Evolutionary conservation across 176 grass and related monocot species (phyloP).

Genomic region (Lolium perenne): DNA sequence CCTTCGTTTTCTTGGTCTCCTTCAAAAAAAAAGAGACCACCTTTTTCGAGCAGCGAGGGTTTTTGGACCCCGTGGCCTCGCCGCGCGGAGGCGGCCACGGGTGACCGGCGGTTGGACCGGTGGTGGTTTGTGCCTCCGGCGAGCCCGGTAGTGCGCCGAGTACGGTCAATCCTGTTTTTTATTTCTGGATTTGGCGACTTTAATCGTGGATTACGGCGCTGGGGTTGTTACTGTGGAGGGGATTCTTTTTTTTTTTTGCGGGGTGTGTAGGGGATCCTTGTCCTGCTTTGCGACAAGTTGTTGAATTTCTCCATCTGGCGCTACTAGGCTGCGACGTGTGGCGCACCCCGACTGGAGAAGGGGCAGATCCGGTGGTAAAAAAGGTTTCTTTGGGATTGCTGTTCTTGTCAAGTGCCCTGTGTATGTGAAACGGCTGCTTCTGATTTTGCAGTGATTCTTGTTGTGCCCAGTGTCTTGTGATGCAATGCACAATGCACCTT

Average conservation of each 20-base stretch:
- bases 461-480: too few relatives aligned
- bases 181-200: neutral
- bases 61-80: neutral
- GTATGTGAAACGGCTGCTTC: neutral
- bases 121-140: neutral
- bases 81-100: neutral
- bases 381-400: neutral
- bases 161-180: neutral
- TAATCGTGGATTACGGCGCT: conserved; percentile 15
- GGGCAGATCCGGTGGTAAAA: neutral
- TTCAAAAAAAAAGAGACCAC: neutral
- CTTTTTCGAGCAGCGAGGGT: neutral
- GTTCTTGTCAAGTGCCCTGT: neutral
- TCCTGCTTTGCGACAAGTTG: neutral
- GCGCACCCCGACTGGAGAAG: neutral
- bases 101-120: neutral
- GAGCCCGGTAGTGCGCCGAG: neutral
- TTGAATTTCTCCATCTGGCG: neutral
- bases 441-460: too few relatives aligned
- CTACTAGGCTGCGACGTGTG: neutral
- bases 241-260: neutral
- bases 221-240: neutral
- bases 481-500: too few relatives aligned
- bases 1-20: neutral
- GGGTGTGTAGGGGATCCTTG: neutral